A percentile compares a stretch with the other conserved stretches of the same genome.
phyloP scores from a whole-genome alignment of 106 monocot species.

The Dendrobium officinale region DNA sequence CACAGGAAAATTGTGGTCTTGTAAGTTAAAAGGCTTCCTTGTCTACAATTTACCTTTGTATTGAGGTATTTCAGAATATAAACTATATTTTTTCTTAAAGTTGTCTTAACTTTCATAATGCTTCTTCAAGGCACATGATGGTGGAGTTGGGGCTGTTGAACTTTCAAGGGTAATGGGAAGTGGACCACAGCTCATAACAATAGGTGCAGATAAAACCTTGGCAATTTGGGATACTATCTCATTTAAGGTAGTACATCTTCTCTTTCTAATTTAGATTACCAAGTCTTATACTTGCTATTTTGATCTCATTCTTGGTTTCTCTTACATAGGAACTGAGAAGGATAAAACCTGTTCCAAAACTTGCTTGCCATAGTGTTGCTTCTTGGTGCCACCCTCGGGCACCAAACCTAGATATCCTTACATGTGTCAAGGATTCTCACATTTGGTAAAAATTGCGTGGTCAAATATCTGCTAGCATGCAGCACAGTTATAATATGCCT shows the following conservation, averaged over 20 bases:
- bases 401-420: constrained; percentile 97
- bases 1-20: not conserved
- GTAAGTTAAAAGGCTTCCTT: constrained; percentile 1
- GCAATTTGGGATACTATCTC: constrained; percentile 98
- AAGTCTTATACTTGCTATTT: not conserved
- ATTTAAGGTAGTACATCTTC: constrained; percentile 57
- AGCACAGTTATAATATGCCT: not conserved
- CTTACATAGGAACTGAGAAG: constrained; percentile 71
- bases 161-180: constrained; percentile 94
- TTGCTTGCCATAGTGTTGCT: constrained; percentile 98
- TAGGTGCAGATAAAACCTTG: constrained; percentile 96
- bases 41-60: not conserved
- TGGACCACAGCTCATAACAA: constrained; percentile 96
- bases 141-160: constrained; percentile 89
- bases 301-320: constrained; percentile 10
- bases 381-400: constrained; percentile 99
- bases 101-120: not conserved
- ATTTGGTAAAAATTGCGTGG: constrained; percentile 59
- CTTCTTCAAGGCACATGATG: constrained; percentile 84
- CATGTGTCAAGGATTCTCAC: constrained; percentile 99
- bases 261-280: not conserved
- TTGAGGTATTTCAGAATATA: not conserved
- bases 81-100: not conserved
- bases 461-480: not conserved
- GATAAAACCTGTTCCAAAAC: constrained; percentile 92